phyloP scores from a whole-genome alignment of 331 rosid genomes.

The Quercus lobata region DNA sequence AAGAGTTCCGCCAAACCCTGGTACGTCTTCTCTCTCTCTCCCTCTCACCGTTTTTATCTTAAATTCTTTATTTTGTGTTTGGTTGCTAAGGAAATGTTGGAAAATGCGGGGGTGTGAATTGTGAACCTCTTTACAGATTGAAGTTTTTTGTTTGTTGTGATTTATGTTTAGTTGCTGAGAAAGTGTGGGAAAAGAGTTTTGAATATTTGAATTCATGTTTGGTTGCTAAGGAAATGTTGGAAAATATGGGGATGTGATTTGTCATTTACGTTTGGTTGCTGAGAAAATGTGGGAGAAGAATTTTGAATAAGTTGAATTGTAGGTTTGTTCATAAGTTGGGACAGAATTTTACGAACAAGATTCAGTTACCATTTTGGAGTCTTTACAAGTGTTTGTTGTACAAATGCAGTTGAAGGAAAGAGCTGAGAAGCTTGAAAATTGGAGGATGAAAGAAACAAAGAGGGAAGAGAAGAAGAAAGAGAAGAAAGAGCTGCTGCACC shows the following conservation, averaged over 20 bases:
- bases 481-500: conserved; percentile 51
- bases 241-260: no score
- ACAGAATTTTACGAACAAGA: not conserved
- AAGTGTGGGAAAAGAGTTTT: no score
- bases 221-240: no score
- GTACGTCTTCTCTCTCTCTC: conserved; percentile 32
- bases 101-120: no score
- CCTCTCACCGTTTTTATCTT: not conserved
- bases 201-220: no score
- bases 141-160: no score
- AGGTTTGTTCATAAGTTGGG: not conserved
- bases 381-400: not conserved
- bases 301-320: not conserved
- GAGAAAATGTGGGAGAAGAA: not conserved
- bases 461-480: conserved; percentile 56
- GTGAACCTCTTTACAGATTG: no score
- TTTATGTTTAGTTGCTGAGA: no score
- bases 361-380: not conserved
- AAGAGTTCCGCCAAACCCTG: conserved; percentile 72
- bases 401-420: conserved; percentile 77
- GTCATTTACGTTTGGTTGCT: not conserved
- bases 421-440: conserved; percentile 73
- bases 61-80: no score
- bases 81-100: no score
- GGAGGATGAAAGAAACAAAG: conserved; percentile 60